Evolutionary conservation across 2,329 filamentous ascomycete species (phyloP).

Genomic region (Botrytis byssoidea): DNA sequence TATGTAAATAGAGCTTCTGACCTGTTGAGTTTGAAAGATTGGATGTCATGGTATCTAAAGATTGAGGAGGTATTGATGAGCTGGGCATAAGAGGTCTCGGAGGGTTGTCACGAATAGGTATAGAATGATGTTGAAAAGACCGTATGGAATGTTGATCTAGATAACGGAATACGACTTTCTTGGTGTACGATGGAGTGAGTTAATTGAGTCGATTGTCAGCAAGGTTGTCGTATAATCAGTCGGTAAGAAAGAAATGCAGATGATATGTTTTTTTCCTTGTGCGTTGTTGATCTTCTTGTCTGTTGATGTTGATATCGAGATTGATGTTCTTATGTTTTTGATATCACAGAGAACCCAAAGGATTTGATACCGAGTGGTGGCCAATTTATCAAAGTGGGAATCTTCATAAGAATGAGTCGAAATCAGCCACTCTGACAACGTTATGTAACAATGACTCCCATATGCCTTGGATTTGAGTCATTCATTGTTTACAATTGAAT

Average conservation of each 20-base stretch:
- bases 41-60: conserved; percentile 21
- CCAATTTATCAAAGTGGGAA: conserved; percentile 1
- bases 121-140: conserved; percentile 13
- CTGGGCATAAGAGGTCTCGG: conserved; percentile 16
- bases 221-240: neutral
- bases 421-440: conserved; percentile 3
- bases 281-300: neutral
- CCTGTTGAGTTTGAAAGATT: conserved; percentile 20
- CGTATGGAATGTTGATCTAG: conserved; percentile 16
- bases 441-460: conserved; percentile 13
- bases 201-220: neutral
- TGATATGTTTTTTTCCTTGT: conserved; percentile 1
- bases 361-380: conserved; percentile 9
- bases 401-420: conserved; percentile 10
- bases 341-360: neutral
- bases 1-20: conserved; percentile 24
- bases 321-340: neutral
- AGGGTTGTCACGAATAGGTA: conserved; percentile 21
- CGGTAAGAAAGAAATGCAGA: conserved; percentile 3
- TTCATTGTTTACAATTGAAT: neutral
- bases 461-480: conserved; percentile 12
- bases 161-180: neutral
- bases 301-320: neutral
- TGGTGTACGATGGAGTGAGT: neutral
- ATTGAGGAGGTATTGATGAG: conserved; percentile 12